A percentile compares a stretch with the other conserved stretches of the same genome.
phyloP scores from a whole-genome alignment of 2,329 filamentous ascomycete species.

The Trichoderma sp. region DNA sequence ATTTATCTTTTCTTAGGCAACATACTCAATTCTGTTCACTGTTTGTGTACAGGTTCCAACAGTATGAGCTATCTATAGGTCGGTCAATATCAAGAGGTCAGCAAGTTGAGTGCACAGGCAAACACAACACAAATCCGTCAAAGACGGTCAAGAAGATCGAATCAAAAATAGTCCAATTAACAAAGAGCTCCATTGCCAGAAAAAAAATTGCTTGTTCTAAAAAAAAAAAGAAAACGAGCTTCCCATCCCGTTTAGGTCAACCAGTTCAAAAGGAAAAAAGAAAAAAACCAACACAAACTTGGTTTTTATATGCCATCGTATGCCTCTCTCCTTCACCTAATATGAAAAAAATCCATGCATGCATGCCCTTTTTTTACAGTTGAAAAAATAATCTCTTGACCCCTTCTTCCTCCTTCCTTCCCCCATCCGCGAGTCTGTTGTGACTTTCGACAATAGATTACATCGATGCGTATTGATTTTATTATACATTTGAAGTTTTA shows the following conservation, averaged over 20 bases:
- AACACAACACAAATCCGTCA: not conserved
- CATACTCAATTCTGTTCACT: not conserved
- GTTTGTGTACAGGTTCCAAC: not conserved
- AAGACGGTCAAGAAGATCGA: not conserved
- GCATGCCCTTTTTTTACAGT: not conserved
- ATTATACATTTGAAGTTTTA: conserved; percentile 19
- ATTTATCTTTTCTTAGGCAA: not conserved
- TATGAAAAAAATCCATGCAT: conserved; percentile 1
- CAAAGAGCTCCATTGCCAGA: conserved; percentile 8
- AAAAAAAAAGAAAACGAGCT: conserved; percentile 10
- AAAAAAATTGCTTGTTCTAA: conserved; percentile 10
- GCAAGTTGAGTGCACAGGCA: not conserved
- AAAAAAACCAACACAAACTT: not conserved
- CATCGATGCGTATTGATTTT: conserved; percentile 20
- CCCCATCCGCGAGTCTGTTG: conserved; percentile 10
- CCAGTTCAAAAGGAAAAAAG: not conserved
- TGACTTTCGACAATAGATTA: conserved; percentile 23
- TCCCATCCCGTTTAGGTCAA: conserved; percentile 14
- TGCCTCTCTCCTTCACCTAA: not conserved
- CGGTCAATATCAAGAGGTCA: not conserved
- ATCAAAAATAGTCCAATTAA: conserved; percentile 19
- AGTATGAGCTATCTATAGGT: not conserved
- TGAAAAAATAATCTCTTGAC: not conserved
- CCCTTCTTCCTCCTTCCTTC: not conserved
- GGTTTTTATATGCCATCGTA: conserved; percentile 7